Percentiles rank a stretch among this genome's conserved stretches.
These are phyloP conservation scores for Pinguiococcus pyrenoidosus DNA, from an alignment of 108 stramenopile species.

Conservation along the genomic window DNA sequence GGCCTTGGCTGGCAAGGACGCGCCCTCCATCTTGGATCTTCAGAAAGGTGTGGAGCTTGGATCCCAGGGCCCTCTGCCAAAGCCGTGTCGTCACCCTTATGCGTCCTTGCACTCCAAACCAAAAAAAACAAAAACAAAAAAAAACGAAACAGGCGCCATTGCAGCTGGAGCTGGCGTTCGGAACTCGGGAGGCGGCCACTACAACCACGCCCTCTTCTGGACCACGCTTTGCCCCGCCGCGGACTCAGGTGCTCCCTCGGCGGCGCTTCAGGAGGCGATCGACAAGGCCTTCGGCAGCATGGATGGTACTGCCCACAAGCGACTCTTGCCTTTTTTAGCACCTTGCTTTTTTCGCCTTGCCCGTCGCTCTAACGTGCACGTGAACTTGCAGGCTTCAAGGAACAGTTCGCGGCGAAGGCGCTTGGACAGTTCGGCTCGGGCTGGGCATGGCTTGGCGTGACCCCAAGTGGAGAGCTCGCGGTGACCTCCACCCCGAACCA, in stretches of 20 bases:
- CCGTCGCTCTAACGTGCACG: no score
- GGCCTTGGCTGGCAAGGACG: slow-evolving; percentile 10
- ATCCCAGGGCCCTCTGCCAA: no score
- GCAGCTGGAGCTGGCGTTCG: background rate
- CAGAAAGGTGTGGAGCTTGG: no score
- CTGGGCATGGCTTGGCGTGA: slow-evolving; percentile 37
- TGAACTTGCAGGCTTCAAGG: no score
- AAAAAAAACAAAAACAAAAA: no score
- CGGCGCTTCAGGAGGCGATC: slow-evolving; percentile 14
- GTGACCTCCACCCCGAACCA: slow-evolving; percentile 30
- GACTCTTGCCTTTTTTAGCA: no score
- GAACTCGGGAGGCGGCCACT: slow-evolving; percentile 12
- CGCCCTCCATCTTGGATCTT: slow-evolving; percentile 10
- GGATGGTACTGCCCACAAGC: no score
- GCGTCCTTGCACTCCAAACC: no score
- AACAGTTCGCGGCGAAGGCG: no score
- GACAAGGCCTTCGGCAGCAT: slow-evolving; percentile 19
- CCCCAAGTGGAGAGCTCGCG: slow-evolving; percentile 10
- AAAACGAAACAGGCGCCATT: no score
- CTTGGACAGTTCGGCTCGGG: slow-evolving; percentile 42
- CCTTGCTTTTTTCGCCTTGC: no score
- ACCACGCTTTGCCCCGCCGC: slow-evolving; percentile 11
- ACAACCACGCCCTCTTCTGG: slow-evolving; percentile 44
- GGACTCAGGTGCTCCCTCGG: slow-evolving; percentile 8
- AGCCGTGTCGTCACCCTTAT: no score